These are phyloP conservation scores for Metarhizium humberi DNA, from an alignment of 2,329 filamentous ascomycete genomes.

Conservation along the genomic window DNA sequence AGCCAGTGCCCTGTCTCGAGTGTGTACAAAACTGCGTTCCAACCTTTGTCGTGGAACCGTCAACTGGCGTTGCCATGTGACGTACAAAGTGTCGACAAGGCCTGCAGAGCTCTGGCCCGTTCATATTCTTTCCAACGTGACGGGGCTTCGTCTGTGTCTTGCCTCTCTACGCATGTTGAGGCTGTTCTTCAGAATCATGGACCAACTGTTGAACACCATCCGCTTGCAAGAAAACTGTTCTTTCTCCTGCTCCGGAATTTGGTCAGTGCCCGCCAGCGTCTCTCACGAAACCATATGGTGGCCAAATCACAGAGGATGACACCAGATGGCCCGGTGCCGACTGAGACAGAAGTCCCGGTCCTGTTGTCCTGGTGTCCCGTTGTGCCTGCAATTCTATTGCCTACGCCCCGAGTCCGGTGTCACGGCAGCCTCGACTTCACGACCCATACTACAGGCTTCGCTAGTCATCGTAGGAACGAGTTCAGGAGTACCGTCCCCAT, in stretches of 20 bases:
- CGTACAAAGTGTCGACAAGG: too few species aligned
- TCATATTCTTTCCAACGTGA: too few species aligned
- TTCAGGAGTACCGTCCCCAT: background rate
- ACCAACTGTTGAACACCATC: too few species aligned
- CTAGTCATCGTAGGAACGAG: too few species aligned
- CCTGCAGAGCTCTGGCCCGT: too few species aligned
- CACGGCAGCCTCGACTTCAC: background rate
- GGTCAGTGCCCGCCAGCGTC: background rate
- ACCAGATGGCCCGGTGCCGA: background rate
- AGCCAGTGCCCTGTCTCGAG: too few species aligned
- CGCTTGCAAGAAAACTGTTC: too few species aligned
- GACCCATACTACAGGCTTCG: too few species aligned
- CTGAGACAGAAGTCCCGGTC: background rate
- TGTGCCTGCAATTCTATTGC: background rate
- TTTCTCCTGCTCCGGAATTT: background rate
- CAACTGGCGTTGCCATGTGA: too few species aligned
- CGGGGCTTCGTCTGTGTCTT: background rate
- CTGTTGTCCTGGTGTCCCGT: background rate
- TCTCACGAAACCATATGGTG: background rate
- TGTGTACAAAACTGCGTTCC: too few species aligned
- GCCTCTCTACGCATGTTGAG: background rate
- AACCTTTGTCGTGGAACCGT: too few species aligned
- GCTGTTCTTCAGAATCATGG: too few species aligned
- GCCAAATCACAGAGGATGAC: background rate
- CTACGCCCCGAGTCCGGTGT: background rate